These are phyloP conservation scores for Steccherinum ochraceum DNA, from an alignment of 768 basidiomycete genomes.

Conservation along the genomic window DNA sequence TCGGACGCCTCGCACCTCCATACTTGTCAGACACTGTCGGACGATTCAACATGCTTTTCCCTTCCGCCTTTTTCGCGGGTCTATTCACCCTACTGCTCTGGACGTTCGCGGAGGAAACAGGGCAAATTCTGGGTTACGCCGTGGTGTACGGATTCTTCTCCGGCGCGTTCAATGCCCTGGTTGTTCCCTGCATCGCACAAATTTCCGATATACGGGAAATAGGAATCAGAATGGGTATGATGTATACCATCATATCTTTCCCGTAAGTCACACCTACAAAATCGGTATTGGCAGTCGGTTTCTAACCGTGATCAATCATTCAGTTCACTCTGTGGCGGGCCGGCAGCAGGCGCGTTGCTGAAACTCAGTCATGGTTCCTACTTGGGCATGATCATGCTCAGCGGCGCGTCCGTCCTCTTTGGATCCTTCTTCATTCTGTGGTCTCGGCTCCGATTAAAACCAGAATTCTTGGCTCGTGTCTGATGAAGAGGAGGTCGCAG, in stretches of 20 bases:
- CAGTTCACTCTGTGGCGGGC: slow-evolving; percentile 60
- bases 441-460: slow-evolving; percentile 41
- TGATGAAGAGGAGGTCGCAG: no score
- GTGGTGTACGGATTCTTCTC: slow-evolving; percentile 57
- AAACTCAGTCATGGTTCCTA: slow-evolving; percentile 38
- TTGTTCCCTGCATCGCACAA: slow-evolving; percentile 63
- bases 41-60: slow-evolving; percentile 59
- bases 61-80: slow-evolving; percentile 53
- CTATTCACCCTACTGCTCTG: slow-evolving; percentile 54
- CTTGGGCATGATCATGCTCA: slow-evolving; percentile 48
- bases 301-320: neutral
- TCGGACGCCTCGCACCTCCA: slow-evolving; percentile 61
- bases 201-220: slow-evolving; percentile 55
- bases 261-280: slow-evolving; percentile 45
- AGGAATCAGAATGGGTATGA: slow-evolving; percentile 55
- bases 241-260: slow-evolving; percentile 61
- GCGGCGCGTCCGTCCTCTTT: slow-evolving; percentile 50
- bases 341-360: slow-evolving; percentile 55
- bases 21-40: slow-evolving; percentile 61
- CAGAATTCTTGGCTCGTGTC: slow-evolving; percentile 31
- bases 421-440: slow-evolving; percentile 54
- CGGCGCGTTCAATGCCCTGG: slow-evolving; percentile 61
- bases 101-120: slow-evolving; percentile 38
- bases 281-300: neutral
- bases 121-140: slow-evolving; percentile 44